Evolutionary conservation across 768 basidiomycete species (phyloP), one percentile per base, ranked within the genome.

Genomic region (Termitomyces sp.): DNA sequence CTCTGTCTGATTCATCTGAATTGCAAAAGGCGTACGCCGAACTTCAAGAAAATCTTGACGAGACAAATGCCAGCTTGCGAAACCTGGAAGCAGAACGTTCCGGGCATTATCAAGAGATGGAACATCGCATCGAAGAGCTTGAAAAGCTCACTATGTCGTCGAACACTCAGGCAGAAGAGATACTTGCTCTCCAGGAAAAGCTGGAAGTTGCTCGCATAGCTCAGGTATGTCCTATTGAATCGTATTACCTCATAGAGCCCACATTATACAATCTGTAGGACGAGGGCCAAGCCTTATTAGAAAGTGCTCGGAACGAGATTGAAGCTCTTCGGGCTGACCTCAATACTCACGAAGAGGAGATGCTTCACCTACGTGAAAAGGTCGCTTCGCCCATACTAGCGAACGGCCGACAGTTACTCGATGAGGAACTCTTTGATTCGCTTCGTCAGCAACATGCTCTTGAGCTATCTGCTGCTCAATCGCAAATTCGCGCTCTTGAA

Each of bases 381-480:
- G 72, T 72, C 36, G 72, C 79, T 26, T 74, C 78, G 27, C 71
- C 80, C 2, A 65, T 73, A 0, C 66, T 68, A n/a, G 67, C 74
- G 3, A 66, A 73, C 51, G 68, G 68, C 2, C 69, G 80, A 29
- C 79, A 78, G 46, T 85, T 87, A 27, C 73, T 92, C 36, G 85
- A 89, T 71, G 82, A 83, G 64, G 92, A 93, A 72, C 80, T 92
- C 74, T 69, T 91, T 20, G 79, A 81, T 56, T 82, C 86, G 26
- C 71, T 89, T 34, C 78, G 78, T 64, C 88, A 92, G 65, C 88
- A 91, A 61, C 88, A 92, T 64, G 78, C 81, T 13, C 80, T 95
- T 57, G 92, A 93, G 58, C 77, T 94, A 7, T 94, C 92, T 36
- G 75, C 83, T 12, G 84, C 92, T 4, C 90, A 90, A 36, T 90